phyloP scores from a whole-genome alignment of 371 early-diverging fungal species.

The Mucor lusitanicus region DNA sequence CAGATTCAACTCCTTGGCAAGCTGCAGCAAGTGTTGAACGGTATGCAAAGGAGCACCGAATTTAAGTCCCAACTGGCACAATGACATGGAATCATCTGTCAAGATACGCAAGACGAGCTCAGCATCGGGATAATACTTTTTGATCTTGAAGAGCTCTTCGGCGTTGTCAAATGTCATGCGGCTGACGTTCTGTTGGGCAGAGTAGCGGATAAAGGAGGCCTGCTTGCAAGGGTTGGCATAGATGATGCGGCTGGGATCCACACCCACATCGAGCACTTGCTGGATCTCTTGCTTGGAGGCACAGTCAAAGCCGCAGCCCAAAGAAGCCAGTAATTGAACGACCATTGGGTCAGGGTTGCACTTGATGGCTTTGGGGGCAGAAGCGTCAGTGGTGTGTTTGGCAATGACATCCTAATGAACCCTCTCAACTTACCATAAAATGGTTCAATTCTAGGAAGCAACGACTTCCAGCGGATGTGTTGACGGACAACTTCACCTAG shows the following conservation, averaged over 20 bases:
- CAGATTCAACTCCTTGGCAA: slow-evolving; percentile 81
- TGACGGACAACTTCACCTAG: slow-evolving; percentile 88
- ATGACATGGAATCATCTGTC: slow-evolving; percentile 91
- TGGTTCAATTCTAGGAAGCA: slow-evolving; percentile 92
- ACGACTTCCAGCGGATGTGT: slow-evolving; percentile 77
- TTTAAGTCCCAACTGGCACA: slow-evolving; percentile 94
- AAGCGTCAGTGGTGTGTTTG: neutral
- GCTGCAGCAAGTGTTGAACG: slow-evolving; percentile 68
- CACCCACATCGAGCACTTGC: slow-evolving; percentile 78
- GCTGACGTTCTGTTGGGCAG: slow-evolving; percentile 72
- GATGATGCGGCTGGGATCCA: slow-evolving; percentile 81
- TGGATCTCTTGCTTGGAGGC: slow-evolving; percentile 90
- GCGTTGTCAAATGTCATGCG: slow-evolving; percentile 98
- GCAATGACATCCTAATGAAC: neutral
- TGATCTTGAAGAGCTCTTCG: slow-evolving; percentile 95
- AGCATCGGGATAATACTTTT: slow-evolving; percentile 78
- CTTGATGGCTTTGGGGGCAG: slow-evolving; percentile 76
- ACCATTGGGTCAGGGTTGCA: slow-evolving; percentile 93
- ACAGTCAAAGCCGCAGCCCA: slow-evolving; percentile 95
- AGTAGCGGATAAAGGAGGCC: slow-evolving; percentile 88
- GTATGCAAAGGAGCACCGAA: slow-evolving; percentile 89
- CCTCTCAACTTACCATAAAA: slow-evolving; percentile 74
- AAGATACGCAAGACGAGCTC: slow-evolving; percentile 91
- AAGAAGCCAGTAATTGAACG: slow-evolving; percentile 76
- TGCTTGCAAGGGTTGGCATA: slow-evolving; percentile 99